Base-by-base conservation (phyloP, 1,284 basidiomycete species). In the Austroboletus niveus region DNA sequence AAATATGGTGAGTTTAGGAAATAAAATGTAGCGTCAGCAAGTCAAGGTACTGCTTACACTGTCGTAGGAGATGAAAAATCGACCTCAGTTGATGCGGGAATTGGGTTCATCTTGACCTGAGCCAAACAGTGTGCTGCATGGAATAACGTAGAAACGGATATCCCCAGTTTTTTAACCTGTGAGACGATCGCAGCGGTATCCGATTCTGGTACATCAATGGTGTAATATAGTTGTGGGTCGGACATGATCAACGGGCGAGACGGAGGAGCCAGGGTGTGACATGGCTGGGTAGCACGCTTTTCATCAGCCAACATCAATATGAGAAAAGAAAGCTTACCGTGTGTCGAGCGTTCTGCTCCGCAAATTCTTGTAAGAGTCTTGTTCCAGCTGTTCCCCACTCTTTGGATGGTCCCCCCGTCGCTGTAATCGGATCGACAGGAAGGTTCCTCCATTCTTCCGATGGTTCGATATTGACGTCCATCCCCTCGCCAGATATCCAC, bases 401-500 rank as follows among this genome's bases (percentile, higher is more conserved):
- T 3, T 48, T 15, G 17, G 45, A 48, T 7, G 30, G 45, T 1
- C 62, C 60, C 20, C 60, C 60, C 0, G 45, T 64, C 3, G 60
- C 62, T 8, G 52, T 48, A 10, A 61, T 46, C 2, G 60, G 60
- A 40, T 64, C 62, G 8, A 58, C 61, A 0, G 61, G 53, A 22
- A 62, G 57, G 36, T 64, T 60, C 43, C 43, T 61, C 61, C 60
- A 62, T 34, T 64, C 60, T 29, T 64, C 48, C 1, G 15, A 51
- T 36, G 42, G 50, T 1, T 54, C 39, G 2, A 64, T 45, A 8
- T 0, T 38, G 40, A 61, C 42, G 5, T 58, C 51, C 41, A 62
- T 47, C 0, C 62, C 61, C 5, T 45, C 42, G 4, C 34, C 49
- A 20, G 62, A 64, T 1, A 61, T 64, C 62, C 60, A 61, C 52